Evolutionary conservation across 352 stramenopile species (phyloP), one percentile per base, ranked within the genome.

Genomic region (Pythium plurisporium): DNA sequence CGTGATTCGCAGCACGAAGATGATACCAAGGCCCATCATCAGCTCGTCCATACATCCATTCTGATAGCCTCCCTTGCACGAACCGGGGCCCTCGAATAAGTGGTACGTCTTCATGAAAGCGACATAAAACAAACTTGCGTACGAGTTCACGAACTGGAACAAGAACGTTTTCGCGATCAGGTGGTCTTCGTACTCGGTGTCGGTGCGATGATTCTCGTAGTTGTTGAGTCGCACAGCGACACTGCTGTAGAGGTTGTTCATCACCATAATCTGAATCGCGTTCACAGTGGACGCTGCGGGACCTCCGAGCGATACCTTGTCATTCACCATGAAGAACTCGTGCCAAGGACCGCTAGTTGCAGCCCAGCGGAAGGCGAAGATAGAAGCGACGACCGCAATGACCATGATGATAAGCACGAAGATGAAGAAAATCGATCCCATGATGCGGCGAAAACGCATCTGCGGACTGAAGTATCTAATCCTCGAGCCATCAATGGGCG

Each of bases 191-290:
- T 96, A 98, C 63, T 98, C 88, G 2, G 94, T 97, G 64, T 99
- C 94, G 0, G 96, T 99, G 54, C 94, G 82, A 64, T 99, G 96
- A 74, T 99, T 99, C 64, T 99, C 96, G 19, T 67, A 89, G 22
- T 77, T 71, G 59, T 91, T 91, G 33, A 91, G 67, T n/a, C 72
- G 73, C 25, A 71, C 58, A 5, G 82, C 77, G 23, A 91, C 65
- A 4, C 69, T 71, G 17, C 69, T 81, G 61, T 91, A 91, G 26
- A 91, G 63, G 33, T 70, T 79, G 71, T 88, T 91, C 64, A 91
- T 74, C 3, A 91, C 62, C 75, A 87, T 89, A 61, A 91, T 91
- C 60, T 91, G 82, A 6, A 91, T 67, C 25, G 78, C 82, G 55
- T 91, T 91, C 37, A 90, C 63, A n/a, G 81, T 89, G 14, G 79